Base-by-base conservation (phyloP, 75 land plant species). In the Selaginella tamariscina region DNA sequence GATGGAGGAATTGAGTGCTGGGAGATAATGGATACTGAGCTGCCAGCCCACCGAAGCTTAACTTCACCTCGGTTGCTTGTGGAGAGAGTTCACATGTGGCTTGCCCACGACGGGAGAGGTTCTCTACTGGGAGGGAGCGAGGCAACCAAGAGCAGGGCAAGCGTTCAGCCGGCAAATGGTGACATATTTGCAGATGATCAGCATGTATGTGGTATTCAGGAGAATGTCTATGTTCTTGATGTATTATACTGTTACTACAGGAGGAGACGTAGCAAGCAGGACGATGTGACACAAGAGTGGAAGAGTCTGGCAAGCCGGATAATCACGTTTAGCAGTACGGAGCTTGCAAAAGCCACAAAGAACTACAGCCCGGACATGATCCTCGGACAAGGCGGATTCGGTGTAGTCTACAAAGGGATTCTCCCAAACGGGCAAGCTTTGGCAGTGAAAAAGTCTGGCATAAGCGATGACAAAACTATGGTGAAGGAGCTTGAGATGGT, bases 341-440 rank as follows among this genome's bases (percentile, higher is more conserved):
- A n/a, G n/a, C n/a, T n/a, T n/a, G n/a, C n/a, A n/a, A n/a, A n/a
- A n/a, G n/a, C n/a, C n/a, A n/a, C n/a, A n/a, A n/a, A n/a, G n/a
- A n/a, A n/a, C n/a, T n/a, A n/a, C n/a, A n/a, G n/a, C n/a, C n/a
- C n/a, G n/a, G n/a, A n/a, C n/a, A n/a, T n/a, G n/a, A n/a, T 29
- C 27, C 68, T 88, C 15, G 93, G 93, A 2, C 31, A 13, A 18
- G 93, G 93, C 8, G 83, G 78, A 0, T 84, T 82, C 1, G 87
- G 74, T 0, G 56, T 81, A 0, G 95, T 89, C n/a, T 89, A 80
- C 75, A 82, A 78, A 68, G 95, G 95, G 2, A 64, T 78, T 5
- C 73, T 89, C 29, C 55, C 29, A 18, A 87, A 85, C 32, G 84
- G 83, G 13, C 74, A 82, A 0, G 59, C 75, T 5, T 81, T 85